phyloP scores from a whole-genome alignment of 148 eudicot genomes.

The Polygonum maritimum region DNA sequence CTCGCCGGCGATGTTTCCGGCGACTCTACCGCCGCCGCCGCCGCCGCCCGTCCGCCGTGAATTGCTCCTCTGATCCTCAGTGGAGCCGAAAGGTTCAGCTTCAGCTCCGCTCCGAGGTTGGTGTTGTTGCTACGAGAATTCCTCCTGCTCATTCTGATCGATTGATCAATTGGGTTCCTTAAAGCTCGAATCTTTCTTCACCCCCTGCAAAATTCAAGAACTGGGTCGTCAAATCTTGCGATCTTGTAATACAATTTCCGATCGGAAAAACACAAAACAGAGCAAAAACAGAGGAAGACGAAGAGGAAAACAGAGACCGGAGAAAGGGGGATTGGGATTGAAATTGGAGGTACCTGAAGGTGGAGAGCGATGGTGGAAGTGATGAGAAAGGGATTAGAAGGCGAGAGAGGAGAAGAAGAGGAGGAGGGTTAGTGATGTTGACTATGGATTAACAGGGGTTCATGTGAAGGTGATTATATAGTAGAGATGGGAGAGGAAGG shows the following conservation, averaged over 20 bases:
- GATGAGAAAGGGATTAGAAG: background rate
- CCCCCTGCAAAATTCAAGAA: background rate
- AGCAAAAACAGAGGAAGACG: background rate
- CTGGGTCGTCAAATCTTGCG: background rate
- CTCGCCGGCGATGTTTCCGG: constrained; percentile 30
- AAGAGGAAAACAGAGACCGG: background rate
- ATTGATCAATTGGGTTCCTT: background rate
- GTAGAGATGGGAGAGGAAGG: background rate
- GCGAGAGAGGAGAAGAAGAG: background rate
- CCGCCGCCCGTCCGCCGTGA: background rate
- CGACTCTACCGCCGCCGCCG: background rate
- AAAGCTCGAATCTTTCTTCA: background rate
- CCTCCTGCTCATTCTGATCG: constrained; percentile 2
- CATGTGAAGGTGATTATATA: constrained; percentile 39
- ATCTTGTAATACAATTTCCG: background rate
- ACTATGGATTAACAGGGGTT: constrained; percentile 5
- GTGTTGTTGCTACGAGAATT: background rate
- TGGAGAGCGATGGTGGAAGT: background rate
- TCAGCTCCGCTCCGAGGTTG: constrained; percentile 6
- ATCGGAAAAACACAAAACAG: background rate
- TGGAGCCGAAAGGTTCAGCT: constrained; percentile 28
- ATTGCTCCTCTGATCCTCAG: constrained; percentile 5
- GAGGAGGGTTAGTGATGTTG: constrained; percentile 12
- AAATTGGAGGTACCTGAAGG: background rate
- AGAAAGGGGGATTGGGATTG: background rate